Conservation (phyloP, 2,329 filamentous ascomycete species). For the Geosmithia flava region DNA sequence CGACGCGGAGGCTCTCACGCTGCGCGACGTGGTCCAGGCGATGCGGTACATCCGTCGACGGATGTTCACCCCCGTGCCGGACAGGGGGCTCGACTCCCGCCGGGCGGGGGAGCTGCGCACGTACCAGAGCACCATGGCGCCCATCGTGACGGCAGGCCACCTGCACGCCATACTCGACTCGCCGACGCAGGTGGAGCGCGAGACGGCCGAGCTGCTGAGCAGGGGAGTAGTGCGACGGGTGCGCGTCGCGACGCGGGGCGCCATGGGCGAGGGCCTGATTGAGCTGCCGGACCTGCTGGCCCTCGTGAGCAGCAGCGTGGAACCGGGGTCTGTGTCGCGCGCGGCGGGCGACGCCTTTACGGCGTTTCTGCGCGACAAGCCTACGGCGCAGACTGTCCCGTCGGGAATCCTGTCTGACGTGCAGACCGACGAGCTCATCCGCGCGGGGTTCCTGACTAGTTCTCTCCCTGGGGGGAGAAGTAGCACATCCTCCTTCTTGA, state of each 20-base stretch:
- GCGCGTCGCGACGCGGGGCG: conserved; percentile 47
- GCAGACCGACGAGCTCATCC: conserved; percentile 46
- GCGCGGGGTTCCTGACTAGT: conserved; percentile 54
- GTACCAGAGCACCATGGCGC: conserved; percentile 45
- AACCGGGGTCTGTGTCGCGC: conserved; percentile 19
- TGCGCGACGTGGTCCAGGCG: conserved; percentile 52
- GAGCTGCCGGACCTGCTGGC: conserved; percentile 41
- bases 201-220: conserved; percentile 47
- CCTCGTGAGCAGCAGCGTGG: conserved; percentile 21
- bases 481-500: conserved; percentile 15
- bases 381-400: conserved; percentile 22
- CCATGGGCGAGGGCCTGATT: conserved; percentile 53
- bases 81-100: conserved; percentile 50
- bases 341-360: conserved; percentile 38
- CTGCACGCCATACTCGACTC: conserved; percentile 50
- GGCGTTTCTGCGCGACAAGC: conserved; percentile 35
- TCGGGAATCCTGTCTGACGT: conserved; percentile 20
- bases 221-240: conserved; percentile 48
- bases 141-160: conserved; percentile 53
- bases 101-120: conserved; percentile 52
- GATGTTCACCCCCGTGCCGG: conserved; percentile 55
- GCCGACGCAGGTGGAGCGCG: conserved; percentile 54
- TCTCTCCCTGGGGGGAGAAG: conserved; percentile 16
- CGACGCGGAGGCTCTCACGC: conserved; percentile 30
- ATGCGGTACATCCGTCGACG: conserved; percentile 46